Evolutionary conservation across 306 rosid species (phyloP).

Genomic region (Medicago arabica): DNA sequence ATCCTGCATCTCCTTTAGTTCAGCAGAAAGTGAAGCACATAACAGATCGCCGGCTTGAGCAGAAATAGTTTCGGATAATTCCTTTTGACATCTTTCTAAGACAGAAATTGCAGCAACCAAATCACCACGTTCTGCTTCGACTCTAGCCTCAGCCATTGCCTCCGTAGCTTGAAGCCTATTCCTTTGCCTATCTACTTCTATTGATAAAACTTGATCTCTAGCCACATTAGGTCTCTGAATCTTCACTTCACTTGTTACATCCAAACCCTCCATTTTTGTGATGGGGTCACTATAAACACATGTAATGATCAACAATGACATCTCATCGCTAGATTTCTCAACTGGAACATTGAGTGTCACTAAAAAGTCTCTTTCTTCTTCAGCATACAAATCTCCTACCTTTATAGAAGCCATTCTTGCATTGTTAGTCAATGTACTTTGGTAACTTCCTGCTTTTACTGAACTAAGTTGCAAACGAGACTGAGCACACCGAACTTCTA

Average conservation of each 20-base stretch:
- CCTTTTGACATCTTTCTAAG: constrained; percentile 60
- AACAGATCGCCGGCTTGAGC: constrained; percentile 67
- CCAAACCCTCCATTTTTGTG: constrained; percentile 59
- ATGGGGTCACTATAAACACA: constrained; percentile 68
- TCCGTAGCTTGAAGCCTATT: constrained; percentile 73
- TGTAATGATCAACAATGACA: constrained; percentile 65
- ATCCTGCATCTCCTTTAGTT: constrained; percentile 90
- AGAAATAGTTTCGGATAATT: constrained; percentile 67
- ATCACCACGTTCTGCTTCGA: constrained; percentile 73
- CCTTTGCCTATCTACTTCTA: constrained; percentile 85
- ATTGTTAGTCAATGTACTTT: constrained; percentile 53
- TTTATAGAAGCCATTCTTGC: constrained; percentile 67
- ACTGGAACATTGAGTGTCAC: constrained; percentile 77
- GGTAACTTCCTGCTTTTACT: constrained; percentile 83
- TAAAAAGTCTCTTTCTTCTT: constrained; percentile 90
- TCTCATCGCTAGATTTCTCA: constrained; percentile 56
- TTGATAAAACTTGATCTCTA: constrained; percentile 54
- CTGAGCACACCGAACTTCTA: constrained; percentile 66
- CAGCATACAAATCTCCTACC: constrained; percentile 90
- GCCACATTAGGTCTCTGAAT: constrained; percentile 71
- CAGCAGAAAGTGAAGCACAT: constrained; percentile 69
- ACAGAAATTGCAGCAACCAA: constrained; percentile 72
- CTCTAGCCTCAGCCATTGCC: constrained; percentile 83
- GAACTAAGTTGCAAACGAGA: constrained; percentile 61
- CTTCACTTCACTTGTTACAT: constrained; percentile 60